Base-by-base conservation (phyloP, 495 filamentous ascomycete genomes). In the Rhizodiscina lignyota region DNA sequence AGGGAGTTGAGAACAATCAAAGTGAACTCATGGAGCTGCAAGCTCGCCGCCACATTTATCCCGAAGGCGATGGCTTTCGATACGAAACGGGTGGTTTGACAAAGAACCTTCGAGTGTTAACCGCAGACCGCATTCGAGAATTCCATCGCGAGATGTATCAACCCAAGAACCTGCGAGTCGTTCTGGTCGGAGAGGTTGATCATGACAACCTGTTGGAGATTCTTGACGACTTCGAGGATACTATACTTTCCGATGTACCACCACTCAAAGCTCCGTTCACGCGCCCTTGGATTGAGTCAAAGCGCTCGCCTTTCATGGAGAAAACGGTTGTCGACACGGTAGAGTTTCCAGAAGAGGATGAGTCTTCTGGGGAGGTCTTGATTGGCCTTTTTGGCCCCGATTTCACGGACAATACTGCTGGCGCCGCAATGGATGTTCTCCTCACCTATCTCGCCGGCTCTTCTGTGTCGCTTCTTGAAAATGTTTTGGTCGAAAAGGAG, bases 91-190 rank as follows among this genome's bases (percentile, higher is more conserved):
- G 91, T 1, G 89, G 89, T 29, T 83, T 94, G 79, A 91, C 89
- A 78, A 80, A 91, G 47, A 73, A 78, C 30, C 66, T 99, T 16
- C 70, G 89, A 32, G 75, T 83, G 15, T 53, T 99, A 28, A 84
- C 82, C 2, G 75, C 83, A 2, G 79, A 96, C 34, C 73, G 83
- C 15, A 99, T 99, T 45, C 74, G 91, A 5, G 69, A 68, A 21
- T 99, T 94, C 55, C 89, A 99, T 53, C 75, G 75, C 35, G 79
- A 85, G 37, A 99, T 99, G 91, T 99, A 99, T 47, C 87, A 94
- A 47, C 89, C 91, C 5, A 91, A 83, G 50, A 99, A 99, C 50
- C 57, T 99, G 42, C 92, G 87, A 43, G 52, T 96, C 35, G 64
- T 94, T 22, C 70, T 99, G 34, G 74, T 87, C 33, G 89, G 89